Percentiles rank a stretch among this genome's conserved stretches.
These are phyloP conservation scores for Claviceps digitariae DNA, from an alignment of 2,329 filamentous ascomycete species.

Conservation along the genomic window DNA sequence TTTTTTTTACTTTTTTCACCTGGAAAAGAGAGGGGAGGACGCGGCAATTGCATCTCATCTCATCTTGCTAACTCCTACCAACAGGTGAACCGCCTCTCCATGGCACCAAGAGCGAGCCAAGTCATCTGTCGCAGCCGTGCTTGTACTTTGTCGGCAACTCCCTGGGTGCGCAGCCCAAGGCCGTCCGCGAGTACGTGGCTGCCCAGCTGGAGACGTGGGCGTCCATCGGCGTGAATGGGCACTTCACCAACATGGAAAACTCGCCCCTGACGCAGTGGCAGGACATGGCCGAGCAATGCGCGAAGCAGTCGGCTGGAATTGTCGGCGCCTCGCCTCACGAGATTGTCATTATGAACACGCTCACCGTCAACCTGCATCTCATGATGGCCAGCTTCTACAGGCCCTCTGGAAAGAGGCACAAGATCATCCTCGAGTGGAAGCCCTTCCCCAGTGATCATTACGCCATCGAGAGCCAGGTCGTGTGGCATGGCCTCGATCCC, in stretches of 20 bases:
- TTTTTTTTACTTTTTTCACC: not conserved
- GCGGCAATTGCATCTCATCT: not conserved
- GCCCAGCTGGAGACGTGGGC: conserved; percentile 74
- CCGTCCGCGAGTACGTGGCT: conserved; percentile 50
- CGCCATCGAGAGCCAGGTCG: conserved; percentile 69
- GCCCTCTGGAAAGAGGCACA: conserved; percentile 50
- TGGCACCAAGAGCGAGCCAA: conserved; percentile 12
- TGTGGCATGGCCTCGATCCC: conserved; percentile 54
- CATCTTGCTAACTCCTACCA: not conserved
- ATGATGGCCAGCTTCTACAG: conserved; percentile 75
- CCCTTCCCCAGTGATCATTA: conserved; percentile 85
- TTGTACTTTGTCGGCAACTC: conserved; percentile 89
- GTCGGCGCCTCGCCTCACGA: conserved; percentile 62
- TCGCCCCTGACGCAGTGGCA: conserved; percentile 61
- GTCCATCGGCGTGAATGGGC: conserved; percentile 69
- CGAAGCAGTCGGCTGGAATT: conserved; percentile 54
- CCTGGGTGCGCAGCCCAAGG: conserved; percentile 67
- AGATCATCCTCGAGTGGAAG: conserved; percentile 80
- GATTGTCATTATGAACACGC: conserved; percentile 76
- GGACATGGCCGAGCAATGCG: conserved; percentile 63
- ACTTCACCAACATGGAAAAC: conserved; percentile 58
- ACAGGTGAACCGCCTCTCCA: conserved; percentile 4
- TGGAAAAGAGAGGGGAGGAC: not conserved
- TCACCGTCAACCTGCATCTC: conserved; percentile 71
- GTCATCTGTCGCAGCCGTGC: conserved; percentile 16